These are phyloP conservation scores for Chalciporus pseudorubinellus DNA, from an alignment of 768 basidiomycete genomes.

Conservation along the genomic window DNA sequence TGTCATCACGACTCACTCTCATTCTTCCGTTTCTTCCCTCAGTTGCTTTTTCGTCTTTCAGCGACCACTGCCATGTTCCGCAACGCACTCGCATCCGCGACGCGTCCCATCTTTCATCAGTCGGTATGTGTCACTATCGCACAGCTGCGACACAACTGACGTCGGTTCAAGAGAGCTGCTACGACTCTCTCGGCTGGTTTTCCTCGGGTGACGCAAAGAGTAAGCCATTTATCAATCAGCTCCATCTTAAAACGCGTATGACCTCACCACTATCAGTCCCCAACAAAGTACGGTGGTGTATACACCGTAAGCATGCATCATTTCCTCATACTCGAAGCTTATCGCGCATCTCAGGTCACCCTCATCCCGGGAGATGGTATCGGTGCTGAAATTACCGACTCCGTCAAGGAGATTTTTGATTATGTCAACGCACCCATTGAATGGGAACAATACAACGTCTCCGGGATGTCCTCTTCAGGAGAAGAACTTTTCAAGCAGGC, in stretches of 20 bases:
- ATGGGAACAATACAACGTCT: slow-evolving; percentile 98
- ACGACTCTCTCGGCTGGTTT: slow-evolving; percentile 79
- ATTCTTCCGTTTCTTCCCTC: slow-evolving; percentile 34
- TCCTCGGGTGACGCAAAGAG: slow-evolving; percentile 70
- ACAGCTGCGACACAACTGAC: slow-evolving; percentile 1
- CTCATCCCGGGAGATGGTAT: slow-evolving; percentile 98
- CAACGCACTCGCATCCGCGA: slow-evolving; percentile 55
- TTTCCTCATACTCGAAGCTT: slow-evolving; percentile 13
- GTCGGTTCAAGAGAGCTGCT: slow-evolving; percentile 53
- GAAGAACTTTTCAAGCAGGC: slow-evolving; percentile 96
- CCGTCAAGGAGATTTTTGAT: slow-evolving; percentile 98
- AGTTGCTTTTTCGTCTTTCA: slow-evolving; percentile 23
- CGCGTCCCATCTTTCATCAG: slow-evolving; percentile 51
- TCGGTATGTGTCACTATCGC: slow-evolving; percentile 43
- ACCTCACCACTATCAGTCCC: slow-evolving; percentile 46
- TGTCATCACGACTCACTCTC: not conserved
- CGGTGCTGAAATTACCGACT: slow-evolving; percentile 95
- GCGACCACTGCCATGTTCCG: slow-evolving; percentile 52
- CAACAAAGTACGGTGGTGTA: slow-evolving; percentile 90
- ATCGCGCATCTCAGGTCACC: slow-evolving; percentile 64
- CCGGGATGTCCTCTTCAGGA: slow-evolving; percentile 90
- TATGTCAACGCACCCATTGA: slow-evolving; percentile 97
- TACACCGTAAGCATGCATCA: slow-evolving; percentile 64
- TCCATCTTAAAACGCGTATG: not conserved
- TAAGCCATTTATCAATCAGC: slow-evolving; percentile 34